Conservation (phyloP, 2,329 filamentous ascomycete species). For the Pseudocercospora macadamiae region DNA sequence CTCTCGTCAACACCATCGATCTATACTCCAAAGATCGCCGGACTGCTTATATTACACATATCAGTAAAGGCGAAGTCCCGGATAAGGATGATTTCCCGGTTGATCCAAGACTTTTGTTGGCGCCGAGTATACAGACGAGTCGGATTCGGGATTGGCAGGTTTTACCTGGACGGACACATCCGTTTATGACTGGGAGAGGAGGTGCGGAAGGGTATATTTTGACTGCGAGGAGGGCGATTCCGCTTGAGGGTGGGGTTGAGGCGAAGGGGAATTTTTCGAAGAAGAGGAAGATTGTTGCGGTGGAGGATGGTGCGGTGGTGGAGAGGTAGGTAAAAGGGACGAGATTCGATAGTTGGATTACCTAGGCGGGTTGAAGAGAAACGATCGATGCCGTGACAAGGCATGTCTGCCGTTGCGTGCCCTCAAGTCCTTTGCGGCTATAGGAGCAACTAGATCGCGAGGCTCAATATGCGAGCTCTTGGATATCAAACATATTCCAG, state of each 20-base stretch:
- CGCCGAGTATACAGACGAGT: conserved; percentile 77
- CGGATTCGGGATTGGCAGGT: conserved; percentile 85
- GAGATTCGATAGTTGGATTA: too few relatives aligned
- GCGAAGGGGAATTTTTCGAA: conserved; percentile 72
- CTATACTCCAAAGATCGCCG: conserved; percentile 80
- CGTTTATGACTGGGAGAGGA: conserved; percentile 85
- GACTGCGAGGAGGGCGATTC: conserved; percentile 78
- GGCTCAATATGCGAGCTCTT: too few relatives aligned
- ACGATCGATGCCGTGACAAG: too few relatives aligned
- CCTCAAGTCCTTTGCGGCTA: too few relatives aligned
- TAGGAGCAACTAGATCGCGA: too few relatives aligned
- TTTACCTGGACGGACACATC: conserved; percentile 86
- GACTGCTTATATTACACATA: conserved; percentile 67
- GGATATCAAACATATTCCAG: too few relatives aligned
- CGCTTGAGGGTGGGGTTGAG: conserved; percentile 76
- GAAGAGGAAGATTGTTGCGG: conserved; percentile 62
- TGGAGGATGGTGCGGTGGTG: neutral
- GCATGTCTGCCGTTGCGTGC: too few relatives aligned
- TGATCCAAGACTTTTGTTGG: conserved; percentile 82
- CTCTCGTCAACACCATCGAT: conserved; percentile 76
- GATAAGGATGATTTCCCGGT: conserved; percentile 74
- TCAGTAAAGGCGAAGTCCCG: conserved; percentile 33
- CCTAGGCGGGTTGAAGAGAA: too few relatives aligned
- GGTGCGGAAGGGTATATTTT: conserved; percentile 91
- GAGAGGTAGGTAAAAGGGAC: too few relatives aligned